Evolutionary conservation across 1,284 basidiomycete genomes (phyloP).

Genomic region (Somion occarium): DNA sequence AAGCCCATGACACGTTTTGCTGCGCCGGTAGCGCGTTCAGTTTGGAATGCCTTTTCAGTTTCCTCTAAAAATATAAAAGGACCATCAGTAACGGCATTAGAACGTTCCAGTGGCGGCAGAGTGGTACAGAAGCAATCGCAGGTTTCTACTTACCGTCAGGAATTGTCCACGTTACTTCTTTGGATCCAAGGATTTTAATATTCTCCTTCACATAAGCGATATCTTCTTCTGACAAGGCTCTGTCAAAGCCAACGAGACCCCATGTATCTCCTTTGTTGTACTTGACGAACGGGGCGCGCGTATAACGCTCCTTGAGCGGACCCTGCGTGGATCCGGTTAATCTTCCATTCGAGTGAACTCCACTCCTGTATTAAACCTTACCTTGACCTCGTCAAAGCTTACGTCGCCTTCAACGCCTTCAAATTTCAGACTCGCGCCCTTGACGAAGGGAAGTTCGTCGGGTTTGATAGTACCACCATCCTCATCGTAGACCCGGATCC

Average conservation of each 20-base stretch:
- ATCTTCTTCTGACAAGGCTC: constrained; percentile 63
- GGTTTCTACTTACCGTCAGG: constrained; percentile 46
- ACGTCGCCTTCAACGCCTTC: constrained; percentile 63
- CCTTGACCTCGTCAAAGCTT: constrained; percentile 72
- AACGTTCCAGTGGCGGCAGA: neutral
- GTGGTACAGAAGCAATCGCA: neutral
- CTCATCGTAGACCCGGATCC: constrained; percentile 58
- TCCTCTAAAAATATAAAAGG: constrained; percentile 39
- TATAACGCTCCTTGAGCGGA: constrained; percentile 76
- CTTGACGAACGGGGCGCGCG: constrained; percentile 70
- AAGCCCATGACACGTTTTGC: constrained; percentile 41
- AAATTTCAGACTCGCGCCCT: constrained; percentile 74
- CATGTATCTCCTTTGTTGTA: constrained; percentile 51
- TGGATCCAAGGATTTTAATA: constrained; percentile 56
- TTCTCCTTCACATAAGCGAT: constrained; percentile 58
- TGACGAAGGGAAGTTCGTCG: constrained; percentile 68
- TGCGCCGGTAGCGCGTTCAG: constrained; percentile 64
- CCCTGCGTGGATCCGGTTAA: constrained; percentile 34
- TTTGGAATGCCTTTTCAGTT: constrained; percentile 63
- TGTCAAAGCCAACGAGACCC: constrained; percentile 46
- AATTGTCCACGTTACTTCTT: constrained; percentile 55
- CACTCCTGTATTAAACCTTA: constrained; percentile 19
- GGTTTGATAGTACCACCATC: constrained; percentile 65
- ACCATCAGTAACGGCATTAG: neutral
- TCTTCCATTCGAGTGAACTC: neutral